Evolutionary conservation across 257 asterid genomes (phyloP), one percentile per base, ranked within the genome.

Genomic region (Penstemon newberryi): DNA sequence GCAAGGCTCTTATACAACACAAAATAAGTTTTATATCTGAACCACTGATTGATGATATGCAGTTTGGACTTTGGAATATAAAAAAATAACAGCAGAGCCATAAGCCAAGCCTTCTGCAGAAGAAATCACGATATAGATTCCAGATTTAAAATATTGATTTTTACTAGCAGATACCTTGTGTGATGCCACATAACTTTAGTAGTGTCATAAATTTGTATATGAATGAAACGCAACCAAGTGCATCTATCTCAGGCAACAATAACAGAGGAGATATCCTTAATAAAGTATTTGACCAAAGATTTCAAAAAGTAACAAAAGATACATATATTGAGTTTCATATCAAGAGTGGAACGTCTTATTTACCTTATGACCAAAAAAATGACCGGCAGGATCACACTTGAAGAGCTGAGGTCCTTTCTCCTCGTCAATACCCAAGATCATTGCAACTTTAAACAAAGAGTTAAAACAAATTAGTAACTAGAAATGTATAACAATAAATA

Each of bases 331-430:
- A 39, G 15, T 42, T 71, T 62, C 59, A 70, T 36, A 19, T 8
- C 61, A 55, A 62, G 43, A 40, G 11, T 4, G 12, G 45, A 66
- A 63, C 39, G 13, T 56, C 73, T 2, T 58, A 43, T 60, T 71
- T 82, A 94, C 99, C 96, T 95, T 95, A 50, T 95, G 99, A 70
- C 99, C 99, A 52, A 87, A 95, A 77, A 95, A 95, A 78, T 95
- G 98, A 70, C 99, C 99, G 8, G 99, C 99, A n/a, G 99, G 99
- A 67, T 95, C 99, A 74, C 99, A 95, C 71, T 95, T 95, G 84
- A 91, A 95, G 73, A 95, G 98, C 74, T 87, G 98, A 66, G 99
- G 97, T 41, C 99, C 99, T 71, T 73, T 85, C 86, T 95, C 99
- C 70, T 89, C 95, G 51, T 95, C 99, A 63, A 95, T 83, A 45